Base-by-base conservation (phyloP, 2,329 filamentous ascomycete genomes). In the Colletotrichum theobromicola region DNA sequence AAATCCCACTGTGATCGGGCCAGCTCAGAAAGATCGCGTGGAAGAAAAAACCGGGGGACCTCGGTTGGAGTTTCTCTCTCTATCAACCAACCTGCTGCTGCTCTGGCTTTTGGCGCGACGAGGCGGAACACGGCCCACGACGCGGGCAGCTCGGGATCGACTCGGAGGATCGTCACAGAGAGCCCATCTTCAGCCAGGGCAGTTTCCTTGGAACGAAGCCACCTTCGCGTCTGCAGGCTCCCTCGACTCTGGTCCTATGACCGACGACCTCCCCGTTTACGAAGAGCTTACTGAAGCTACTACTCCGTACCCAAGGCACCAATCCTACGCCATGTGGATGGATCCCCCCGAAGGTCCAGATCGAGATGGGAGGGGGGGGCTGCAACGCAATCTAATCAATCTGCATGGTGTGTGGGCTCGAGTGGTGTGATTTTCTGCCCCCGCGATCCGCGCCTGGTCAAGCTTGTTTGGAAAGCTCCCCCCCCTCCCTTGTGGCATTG, bases 351-450 rank as follows among this genome's bases (percentile, higher is more conserved):
- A 15, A 18, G 62, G 32, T 24, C 42, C 55, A 62, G 68, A 71
- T 72, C 72, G 62, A 72, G 61, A 42, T 72, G 46, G 50, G 30
- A 30, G 42, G n/a, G 57, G 72, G 72, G 57, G 72, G 72, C 62
- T 74, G 68, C 72, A 62, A 63, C 37, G 68, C 68, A 74, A 74
- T 74, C 57, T 74, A 72, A 58, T 63, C 68, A 74, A 72, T 57
- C 42, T 62, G 55, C 30, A 57, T 13, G 24, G 35, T 10, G 35
- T 10, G 55, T 35, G 34, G 35, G 26, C 65, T 35, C 15, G 37
- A 67, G 55, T 74, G 72, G 68, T 74, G 55, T 74, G 55, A 67
- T 62, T 72, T 65, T 61, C 35, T n/a, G 30, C 53, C 67, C 71
- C 67, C 55, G 72, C 61, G 32, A 55, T 58, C 37, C 24, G 67